These are phyloP conservation scores for Beta vulgaris DNA, from an alignment of 148 eudicot genomes.

Conservation along the genomic window DNA sequence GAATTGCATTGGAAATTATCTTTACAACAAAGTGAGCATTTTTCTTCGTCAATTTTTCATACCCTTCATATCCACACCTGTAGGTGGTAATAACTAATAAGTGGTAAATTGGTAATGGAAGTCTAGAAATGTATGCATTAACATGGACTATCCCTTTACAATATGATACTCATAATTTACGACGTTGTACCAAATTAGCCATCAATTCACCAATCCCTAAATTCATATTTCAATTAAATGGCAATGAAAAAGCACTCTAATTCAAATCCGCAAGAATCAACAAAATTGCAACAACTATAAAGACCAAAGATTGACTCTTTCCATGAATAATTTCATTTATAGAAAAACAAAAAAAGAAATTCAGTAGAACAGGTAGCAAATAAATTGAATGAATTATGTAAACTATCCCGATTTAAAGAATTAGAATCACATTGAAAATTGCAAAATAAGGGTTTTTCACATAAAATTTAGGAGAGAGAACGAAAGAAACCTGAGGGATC, in stretches of 20 bases:
- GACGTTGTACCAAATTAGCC: background rate
- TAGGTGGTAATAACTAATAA: background rate
- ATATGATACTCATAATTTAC: too few species aligned
- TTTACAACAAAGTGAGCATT: too few species aligned
- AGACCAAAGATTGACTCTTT: background rate
- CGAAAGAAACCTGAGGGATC: slow-evolving; percentile 66
- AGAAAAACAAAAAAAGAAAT: background rate
- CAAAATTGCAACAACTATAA: background rate
- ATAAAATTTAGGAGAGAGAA: background rate
- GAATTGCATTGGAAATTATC: background rate
- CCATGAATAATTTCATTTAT: too few species aligned
- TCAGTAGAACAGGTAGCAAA: background rate
- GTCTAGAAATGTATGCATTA: too few species aligned
- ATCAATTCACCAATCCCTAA: background rate
- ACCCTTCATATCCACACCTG: background rate
- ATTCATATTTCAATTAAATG: background rate
- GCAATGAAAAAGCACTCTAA: background rate
- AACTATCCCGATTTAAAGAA: background rate
- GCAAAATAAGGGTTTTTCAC: background rate
- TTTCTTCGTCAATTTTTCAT: background rate
- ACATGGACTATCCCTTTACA: too few species aligned
- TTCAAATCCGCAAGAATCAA: background rate
- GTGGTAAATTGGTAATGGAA: background rate
- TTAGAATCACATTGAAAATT: background rate
- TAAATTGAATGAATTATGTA: background rate